Conservation (phyloP, 169 alveolate genomes). For the Eimeria mitis region DNA sequence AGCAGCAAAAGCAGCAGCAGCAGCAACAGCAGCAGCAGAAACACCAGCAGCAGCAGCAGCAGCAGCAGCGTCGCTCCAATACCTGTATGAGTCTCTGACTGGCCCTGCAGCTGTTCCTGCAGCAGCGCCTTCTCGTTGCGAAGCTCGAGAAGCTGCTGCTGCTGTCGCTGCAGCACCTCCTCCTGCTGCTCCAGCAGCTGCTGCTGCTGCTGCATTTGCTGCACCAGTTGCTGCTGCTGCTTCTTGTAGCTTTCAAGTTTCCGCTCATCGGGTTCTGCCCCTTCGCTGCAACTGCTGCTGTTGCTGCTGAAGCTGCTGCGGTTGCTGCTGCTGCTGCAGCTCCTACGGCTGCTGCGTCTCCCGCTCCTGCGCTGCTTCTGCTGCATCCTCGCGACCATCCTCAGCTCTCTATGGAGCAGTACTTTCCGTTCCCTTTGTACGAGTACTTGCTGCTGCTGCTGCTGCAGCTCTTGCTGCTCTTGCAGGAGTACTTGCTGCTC, state of each 20-base stretch:
- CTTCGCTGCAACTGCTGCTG: background rate
- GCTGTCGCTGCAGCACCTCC: slow-evolving; percentile 61
- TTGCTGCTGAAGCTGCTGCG: slow-evolving; percentile 55
- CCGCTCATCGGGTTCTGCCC: background rate
- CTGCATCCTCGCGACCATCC: slow-evolving; percentile 62
- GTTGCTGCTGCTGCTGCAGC: slow-evolving; percentile 55
- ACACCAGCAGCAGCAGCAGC: background rate
- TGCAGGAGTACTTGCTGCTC: slow-evolving; percentile 66
- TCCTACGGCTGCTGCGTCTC: background rate
- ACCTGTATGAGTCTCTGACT: background rate
- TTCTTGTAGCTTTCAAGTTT: background rate
- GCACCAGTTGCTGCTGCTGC: slow-evolving; percentile 69
- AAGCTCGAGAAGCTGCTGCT: slow-evolving; percentile 35
- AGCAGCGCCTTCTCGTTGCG: slow-evolving; percentile 54
- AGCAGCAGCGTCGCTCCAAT: slow-evolving; percentile 13
- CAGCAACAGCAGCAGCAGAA: too few species aligned
- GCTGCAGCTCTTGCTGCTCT: slow-evolving; percentile 47
- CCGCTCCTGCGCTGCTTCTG: slow-evolving; percentile 9
- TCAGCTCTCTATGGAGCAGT: slow-evolving; percentile 50
- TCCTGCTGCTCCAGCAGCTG: slow-evolving; percentile 61
- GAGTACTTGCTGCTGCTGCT: slow-evolving; percentile 62
- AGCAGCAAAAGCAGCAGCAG: slow-evolving; percentile 14
- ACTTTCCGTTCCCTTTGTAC: slow-evolving; percentile 24
- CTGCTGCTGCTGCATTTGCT: slow-evolving; percentile 71
- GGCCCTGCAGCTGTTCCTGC: slow-evolving; percentile 7